phyloP scores from a whole-genome alignment of 345 rosid genomes.

The Eutrema japonicum region DNA sequence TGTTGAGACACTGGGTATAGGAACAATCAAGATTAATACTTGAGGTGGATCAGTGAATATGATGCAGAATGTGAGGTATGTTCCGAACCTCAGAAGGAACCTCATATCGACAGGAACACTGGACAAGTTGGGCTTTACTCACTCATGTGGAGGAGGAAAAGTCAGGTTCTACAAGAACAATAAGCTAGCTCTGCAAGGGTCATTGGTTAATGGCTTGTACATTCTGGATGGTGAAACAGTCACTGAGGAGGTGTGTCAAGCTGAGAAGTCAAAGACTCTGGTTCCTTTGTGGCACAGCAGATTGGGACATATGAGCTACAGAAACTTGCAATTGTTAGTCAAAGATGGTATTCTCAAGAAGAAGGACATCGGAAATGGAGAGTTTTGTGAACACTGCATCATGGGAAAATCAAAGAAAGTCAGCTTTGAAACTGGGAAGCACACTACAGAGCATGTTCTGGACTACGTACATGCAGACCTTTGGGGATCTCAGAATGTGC shows the following conservation, averaged over 20 bases:
- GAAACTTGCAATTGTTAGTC: neutral
- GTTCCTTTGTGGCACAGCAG: neutral
- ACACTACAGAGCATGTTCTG: no score
- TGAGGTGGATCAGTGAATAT: neutral
- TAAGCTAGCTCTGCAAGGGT: neutral
- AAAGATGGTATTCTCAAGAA: neutral
- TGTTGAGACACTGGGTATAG: neutral
- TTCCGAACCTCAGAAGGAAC: neutral
- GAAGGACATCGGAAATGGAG: neutral
- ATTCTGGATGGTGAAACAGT: neutral
- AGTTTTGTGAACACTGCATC: neutral
- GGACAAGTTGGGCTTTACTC: neutral
- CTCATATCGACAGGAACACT: neutral
- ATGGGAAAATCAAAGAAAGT: neutral
- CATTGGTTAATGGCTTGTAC: neutral
- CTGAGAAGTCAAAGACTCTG: no score
- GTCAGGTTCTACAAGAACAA: neutral
- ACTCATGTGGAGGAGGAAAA: neutral
- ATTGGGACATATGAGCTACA: neutral
- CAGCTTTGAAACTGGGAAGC: neutral
- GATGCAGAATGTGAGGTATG: neutral
- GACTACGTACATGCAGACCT: no score
- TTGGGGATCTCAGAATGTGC: no score
- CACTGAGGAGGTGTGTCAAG: neutral
- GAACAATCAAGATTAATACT: neutral